phyloP scores from a whole-genome alignment of 176 grass and related monocot genomes.

The Dendrocalamus sinicus region DNA sequence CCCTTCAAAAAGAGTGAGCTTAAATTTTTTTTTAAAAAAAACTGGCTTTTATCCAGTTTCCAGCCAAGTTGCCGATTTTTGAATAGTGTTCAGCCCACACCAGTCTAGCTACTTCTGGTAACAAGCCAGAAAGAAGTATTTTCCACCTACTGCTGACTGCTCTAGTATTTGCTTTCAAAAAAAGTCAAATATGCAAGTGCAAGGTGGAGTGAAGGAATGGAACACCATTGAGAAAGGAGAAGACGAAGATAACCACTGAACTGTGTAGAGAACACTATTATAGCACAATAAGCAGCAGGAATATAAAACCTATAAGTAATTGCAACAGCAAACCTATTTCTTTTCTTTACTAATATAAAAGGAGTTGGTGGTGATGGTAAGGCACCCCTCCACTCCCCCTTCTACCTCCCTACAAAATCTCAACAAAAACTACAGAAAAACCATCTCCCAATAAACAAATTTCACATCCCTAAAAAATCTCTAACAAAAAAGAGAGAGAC shows the following conservation, averaged over 20 bases:
- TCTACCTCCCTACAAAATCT: too few relatives aligned
- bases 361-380: too few relatives aligned
- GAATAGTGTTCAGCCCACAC: neutral
- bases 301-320: slow-evolving; percentile 12
- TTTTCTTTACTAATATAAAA: too few relatives aligned
- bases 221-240: neutral
- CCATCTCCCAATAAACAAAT: too few relatives aligned
- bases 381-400: too few relatives aligned
- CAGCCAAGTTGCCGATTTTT: neutral
- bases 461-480: too few relatives aligned
- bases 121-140: neutral
- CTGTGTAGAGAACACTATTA: neutral
- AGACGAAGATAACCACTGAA: neutral
- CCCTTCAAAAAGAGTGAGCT: neutral
- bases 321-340: neutral
- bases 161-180: neutral
- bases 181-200: neutral
- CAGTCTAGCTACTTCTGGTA: neutral
- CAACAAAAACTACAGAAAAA: too few relatives aligned
- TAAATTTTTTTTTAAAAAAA: neutral
- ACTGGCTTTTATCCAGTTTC: neutral
- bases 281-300: neutral
- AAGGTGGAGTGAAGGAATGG: neutral
- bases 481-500: too few relatives aligned
- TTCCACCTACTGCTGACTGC: neutral